Percentiles rank a stretch among this genome's conserved stretches.
These are phyloP conservation scores for Haplosporangium sp. DNA, from an alignment of 371 early-diverging fungal species.

Conservation along the genomic window DNA sequence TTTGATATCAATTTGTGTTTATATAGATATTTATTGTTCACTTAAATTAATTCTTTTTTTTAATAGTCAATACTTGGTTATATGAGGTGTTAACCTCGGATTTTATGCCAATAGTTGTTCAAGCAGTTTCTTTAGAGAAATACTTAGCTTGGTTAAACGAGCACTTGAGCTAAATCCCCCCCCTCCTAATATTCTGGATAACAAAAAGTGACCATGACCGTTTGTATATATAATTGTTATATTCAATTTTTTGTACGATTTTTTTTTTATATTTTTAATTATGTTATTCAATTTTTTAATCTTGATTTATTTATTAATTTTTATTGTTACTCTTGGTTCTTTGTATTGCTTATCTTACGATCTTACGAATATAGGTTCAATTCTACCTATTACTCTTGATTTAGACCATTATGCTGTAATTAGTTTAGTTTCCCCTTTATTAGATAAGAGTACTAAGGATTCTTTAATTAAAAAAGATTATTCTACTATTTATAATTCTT, in stretches of 20 bases:
- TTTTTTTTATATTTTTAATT: conserved; percentile 35
- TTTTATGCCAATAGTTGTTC: conserved; percentile 21
- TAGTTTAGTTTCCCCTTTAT: conserved; percentile 1
- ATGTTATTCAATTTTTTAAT: too few relatives aligned
- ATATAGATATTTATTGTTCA: too few relatives aligned
- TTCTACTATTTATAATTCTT: conserved; percentile 3
- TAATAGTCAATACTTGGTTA: too few relatives aligned
- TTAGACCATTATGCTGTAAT: background rate
- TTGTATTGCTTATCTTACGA: too few relatives aligned
- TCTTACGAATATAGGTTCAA: background rate
- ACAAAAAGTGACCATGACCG: conserved; percentile 13
- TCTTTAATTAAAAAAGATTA: background rate
- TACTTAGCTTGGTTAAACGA: conserved; percentile 31
- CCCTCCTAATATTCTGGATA: too few relatives aligned
- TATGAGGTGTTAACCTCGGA: too few relatives aligned
- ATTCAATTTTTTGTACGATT: conserved; percentile 52
- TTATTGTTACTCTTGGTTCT: too few relatives aligned
- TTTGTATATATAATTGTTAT: conserved; percentile 44
- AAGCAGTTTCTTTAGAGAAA: conserved; percentile 34
- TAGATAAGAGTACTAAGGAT: background rate
- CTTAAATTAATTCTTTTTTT: too few relatives aligned
- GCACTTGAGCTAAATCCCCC: conserved; percentile 11
- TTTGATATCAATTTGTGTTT: too few relatives aligned
- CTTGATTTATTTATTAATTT: too few relatives aligned
- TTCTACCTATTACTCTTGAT: background rate